Conservation (phyloP, 2,329 filamentous ascomycete species). For the Fusarium nodosum region DNA sequence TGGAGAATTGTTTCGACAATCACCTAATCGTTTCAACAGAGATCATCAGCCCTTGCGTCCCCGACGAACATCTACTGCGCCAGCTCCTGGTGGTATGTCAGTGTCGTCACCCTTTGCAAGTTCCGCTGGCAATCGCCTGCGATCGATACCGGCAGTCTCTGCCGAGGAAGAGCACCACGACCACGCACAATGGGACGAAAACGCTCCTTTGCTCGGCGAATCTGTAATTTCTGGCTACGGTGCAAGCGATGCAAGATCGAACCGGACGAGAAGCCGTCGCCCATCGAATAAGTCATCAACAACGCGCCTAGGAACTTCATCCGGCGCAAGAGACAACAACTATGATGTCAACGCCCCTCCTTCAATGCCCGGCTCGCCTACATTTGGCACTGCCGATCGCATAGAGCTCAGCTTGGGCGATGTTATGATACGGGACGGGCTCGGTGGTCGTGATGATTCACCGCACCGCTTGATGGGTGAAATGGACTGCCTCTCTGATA, state of each 20-base stretch:
- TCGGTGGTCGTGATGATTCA: constrained; percentile 57
- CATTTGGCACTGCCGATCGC: constrained; percentile 63
- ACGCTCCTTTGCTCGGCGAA: constrained; percentile 66
- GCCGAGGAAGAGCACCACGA: constrained; percentile 65
- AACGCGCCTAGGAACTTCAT: constrained; percentile 56
- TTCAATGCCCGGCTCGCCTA: constrained; percentile 74
- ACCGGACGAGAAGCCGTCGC: constrained; percentile 58
- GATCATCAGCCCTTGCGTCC: constrained; percentile 73
- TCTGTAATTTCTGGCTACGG: constrained; percentile 59
- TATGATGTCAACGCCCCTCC: constrained; percentile 78
- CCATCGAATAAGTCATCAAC: constrained; percentile 67
- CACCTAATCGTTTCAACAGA: constrained; percentile 52
- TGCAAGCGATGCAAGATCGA: constrained; percentile 55
- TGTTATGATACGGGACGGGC: constrained; percentile 77
- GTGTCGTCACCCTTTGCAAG: constrained; percentile 53
- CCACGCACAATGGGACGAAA: constrained; percentile 62
- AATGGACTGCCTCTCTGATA: constrained; percentile 54
- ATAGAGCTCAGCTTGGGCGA: constrained; percentile 73
- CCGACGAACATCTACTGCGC: constrained; percentile 69
- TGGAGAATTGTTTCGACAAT: background rate
- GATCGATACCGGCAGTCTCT: constrained; percentile 54
- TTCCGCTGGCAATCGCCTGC: constrained; percentile 53
- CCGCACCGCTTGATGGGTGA: constrained; percentile 50
- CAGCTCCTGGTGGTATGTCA: constrained; percentile 51
- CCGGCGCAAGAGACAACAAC: constrained; percentile 58